Base-by-base conservation (phyloP, 768 basidiomycete genomes). In the Collybia nuda region DNA sequence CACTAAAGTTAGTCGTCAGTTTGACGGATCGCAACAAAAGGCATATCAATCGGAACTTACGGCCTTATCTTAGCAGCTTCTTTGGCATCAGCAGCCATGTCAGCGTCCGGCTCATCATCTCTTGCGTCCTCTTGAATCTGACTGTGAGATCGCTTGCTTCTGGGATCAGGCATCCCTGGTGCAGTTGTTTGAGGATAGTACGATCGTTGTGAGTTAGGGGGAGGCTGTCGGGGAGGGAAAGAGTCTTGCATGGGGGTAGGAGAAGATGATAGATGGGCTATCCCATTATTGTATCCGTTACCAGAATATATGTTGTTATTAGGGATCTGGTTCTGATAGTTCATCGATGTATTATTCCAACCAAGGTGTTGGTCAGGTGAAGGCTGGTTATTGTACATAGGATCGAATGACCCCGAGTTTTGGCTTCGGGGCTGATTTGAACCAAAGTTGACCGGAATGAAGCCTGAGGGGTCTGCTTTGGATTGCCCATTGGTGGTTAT, bases 1-100 rank as follows among this genome's bases (percentile, higher is more conserved):
- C 85, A 39, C 51, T 55, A 41, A 9, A 32, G 32, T 32, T 32
- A 11, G 14, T 32, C 14, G 12, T 32, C 9, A 32, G 32, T 32
- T n/a, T 11, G 28, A 28, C 6, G 11, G 32, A 11, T 11, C n/a
- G 15, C 15, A 26, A 18, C 9, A 47, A 19, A 40, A 29, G 3
- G 22, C 12, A 22, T 5, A 14, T 24, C 14, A n/a, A 46, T 9
- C 19, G 26, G 29, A 18, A 67, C 74, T 56, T 56, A 80, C 79
- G 73, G 65, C 62, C 77, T 80, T 17, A 68, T 65, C 51, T 74
- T 78, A 15, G 64, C 56, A 51, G 57, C 68, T 63, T 68, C 71
- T 57, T 67, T 74, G 53, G 62, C 60, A 45, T 69, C 70, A 21
- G 60, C 50, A 39, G 49, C 48, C 35, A 53, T 43, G 6, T 73